Evolutionary conservation across 768 basidiomycete species (phyloP).

Genomic region (Tulasnella sp.): DNA sequence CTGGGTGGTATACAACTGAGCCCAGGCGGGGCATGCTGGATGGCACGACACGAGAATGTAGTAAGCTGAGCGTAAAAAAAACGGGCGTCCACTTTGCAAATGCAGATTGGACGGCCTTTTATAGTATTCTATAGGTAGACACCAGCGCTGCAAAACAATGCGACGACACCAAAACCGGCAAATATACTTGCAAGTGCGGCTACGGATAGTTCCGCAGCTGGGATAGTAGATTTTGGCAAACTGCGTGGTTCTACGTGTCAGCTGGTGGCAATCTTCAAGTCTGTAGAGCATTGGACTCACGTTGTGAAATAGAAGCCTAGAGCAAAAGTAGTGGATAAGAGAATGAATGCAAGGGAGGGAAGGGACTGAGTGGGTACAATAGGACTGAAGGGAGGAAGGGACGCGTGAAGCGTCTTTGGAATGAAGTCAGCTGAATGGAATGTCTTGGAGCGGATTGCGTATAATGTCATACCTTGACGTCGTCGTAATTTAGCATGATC

Average conservation of each 20-base stretch:
- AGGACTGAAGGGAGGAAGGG: constrained; percentile 59
- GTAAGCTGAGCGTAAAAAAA: too few species aligned
- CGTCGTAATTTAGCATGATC: constrained; percentile 14
- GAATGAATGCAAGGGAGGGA: constrained; percentile 68
- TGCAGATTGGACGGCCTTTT: background rate
- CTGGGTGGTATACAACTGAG: constrained; percentile 69
- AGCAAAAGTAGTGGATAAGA: constrained; percentile 24
- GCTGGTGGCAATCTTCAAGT: constrained; percentile 14
- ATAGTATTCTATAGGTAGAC: constrained; percentile 80
- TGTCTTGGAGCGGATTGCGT: background rate
- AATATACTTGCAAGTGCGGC: constrained; percentile 62
- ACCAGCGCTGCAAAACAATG: constrained; percentile 74
- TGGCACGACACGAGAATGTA: too few species aligned
- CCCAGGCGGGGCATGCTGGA: too few species aligned
- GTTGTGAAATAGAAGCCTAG: background rate
- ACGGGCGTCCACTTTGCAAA: too few species aligned
- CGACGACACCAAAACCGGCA: constrained; percentile 80
- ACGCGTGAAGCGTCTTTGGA: constrained; percentile 54
- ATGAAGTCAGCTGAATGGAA: too few species aligned
- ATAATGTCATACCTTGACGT: constrained; percentile 18
- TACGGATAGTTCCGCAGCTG: constrained; percentile 52
- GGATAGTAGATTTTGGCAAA: constrained; percentile 56
- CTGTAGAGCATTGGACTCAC: background rate
- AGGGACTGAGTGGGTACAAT: constrained; percentile 51
- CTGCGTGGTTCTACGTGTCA: constrained; percentile 30